phyloP scores from a whole-genome alignment of 1,284 basidiomycete species.

The Rhodotorula sp. region DNA sequence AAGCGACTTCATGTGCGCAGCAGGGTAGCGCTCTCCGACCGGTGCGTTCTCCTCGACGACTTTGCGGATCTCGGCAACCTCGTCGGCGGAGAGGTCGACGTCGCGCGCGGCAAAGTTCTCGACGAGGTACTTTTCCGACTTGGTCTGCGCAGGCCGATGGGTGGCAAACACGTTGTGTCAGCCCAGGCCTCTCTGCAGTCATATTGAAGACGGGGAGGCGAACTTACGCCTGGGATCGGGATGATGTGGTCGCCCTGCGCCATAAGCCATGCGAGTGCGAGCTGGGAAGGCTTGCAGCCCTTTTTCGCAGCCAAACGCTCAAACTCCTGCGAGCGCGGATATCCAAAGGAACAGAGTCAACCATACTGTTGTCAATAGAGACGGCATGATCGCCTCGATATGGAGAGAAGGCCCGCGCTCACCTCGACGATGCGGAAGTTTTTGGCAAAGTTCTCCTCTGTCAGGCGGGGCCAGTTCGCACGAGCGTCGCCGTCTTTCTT shows the following conservation, averaged over 20 bases:
- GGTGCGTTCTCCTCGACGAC: constrained; percentile 1
- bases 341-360: constrained; percentile 39
- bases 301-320: constrained; percentile 54
- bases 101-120: constrained; percentile 25
- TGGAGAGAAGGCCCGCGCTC: not conserved
- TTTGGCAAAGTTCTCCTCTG: constrained; percentile 57
- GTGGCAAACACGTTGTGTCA: too few relatives aligned
- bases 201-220: not conserved
- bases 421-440: constrained; percentile 51
- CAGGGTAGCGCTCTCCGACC: not conserved
- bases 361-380: too few relatives aligned
- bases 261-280: constrained; percentile 62
- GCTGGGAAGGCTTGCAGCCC: constrained; percentile 57
- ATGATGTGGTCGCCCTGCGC: constrained; percentile 57
- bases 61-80: constrained; percentile 5
- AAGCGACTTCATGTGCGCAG: not conserved
- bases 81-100: not conserved
- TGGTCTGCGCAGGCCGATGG: constrained; percentile 16
- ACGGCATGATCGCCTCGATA: too few relatives aligned
- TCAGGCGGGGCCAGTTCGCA: constrained; percentile 41
- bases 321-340: constrained; percentile 51
- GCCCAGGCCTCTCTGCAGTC: too few relatives aligned
- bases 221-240: constrained; percentile 44
- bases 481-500: constrained; percentile 55
- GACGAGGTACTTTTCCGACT: constrained; percentile 28